Evolutionary conservation across 495 filamentous ascomycete species (phyloP).

Genomic region (Sordaria brevicollis): DNA sequence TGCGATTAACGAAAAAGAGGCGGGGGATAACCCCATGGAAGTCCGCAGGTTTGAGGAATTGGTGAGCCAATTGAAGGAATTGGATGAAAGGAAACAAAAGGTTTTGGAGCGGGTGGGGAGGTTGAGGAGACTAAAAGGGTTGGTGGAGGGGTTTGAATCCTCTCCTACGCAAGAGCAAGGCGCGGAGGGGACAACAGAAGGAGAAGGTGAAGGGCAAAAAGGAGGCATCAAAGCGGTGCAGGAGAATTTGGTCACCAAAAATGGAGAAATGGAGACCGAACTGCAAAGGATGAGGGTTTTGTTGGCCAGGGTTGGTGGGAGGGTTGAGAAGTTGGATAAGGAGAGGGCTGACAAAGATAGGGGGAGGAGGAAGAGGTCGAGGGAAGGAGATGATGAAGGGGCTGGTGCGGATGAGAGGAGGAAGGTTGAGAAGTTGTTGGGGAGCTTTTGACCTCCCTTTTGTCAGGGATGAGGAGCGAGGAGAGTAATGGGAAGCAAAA

Average conservation of each 20-base stretch:
- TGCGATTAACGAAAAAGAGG: conserved; percentile 14
- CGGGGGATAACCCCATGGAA: conserved; percentile 21
- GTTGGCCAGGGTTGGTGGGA: conserved; percentile 56
- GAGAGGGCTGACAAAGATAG: conserved; percentile 11
- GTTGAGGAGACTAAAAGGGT: conserved; percentile 41
- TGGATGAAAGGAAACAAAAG: conserved; percentile 43
- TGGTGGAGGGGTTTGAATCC: conserved; percentile 47
- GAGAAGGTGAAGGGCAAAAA: conserved; percentile 1
- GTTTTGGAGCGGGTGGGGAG: conserved; percentile 45
- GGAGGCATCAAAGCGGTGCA: conserved; percentile 44
- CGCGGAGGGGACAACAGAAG: conserved; percentile 9
- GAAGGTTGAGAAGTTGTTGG: conserved; percentile 31
- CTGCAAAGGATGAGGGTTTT: conserved; percentile 68
- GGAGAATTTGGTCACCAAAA: conserved; percentile 63
- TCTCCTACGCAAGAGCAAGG: background rate
- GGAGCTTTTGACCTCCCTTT: conserved; percentile 16
- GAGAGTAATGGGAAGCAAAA: background rate
- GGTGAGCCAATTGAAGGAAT: conserved; percentile 36
- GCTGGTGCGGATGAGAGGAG: conserved; percentile 27
- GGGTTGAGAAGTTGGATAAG: conserved; percentile 33
- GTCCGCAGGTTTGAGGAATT: conserved; percentile 44
- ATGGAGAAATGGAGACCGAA: conserved; percentile 64
- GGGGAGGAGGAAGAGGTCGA: background rate
- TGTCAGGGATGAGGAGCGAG: background rate
- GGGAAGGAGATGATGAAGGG: conserved; percentile 10